Evolutionary conservation across 202 grass and related monocot genomes (phyloP), one percentile per base, ranked within the genome.

Genomic region (Elaeis oleifera): DNA sequence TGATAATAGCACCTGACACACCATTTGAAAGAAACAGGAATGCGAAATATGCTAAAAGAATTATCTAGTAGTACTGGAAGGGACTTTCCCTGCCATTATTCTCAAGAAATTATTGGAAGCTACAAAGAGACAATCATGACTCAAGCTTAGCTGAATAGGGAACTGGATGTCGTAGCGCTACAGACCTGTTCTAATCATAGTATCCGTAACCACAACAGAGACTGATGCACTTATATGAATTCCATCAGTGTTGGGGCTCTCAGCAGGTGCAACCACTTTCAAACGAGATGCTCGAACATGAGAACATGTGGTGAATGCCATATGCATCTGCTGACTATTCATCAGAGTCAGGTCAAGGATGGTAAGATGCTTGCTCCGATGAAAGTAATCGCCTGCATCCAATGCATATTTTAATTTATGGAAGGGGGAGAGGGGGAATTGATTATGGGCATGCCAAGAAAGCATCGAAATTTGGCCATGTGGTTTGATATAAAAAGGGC

Each of bases 191-290:
- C 74, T 77, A 57, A 95, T 84, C 0, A 63, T 50, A 18, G 72
- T 67, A 21, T 87, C 36, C 74, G 73, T 75, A 53, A 90, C 24
- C 48, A 83, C 62, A 9, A 90, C 75, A 27, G 88, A 79, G 18
- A 5, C 8, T 8, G 90, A 95, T 50, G 58, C 76, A 6, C 77
- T 71, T 50, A 95, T 68, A 51, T 84, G 80, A 26, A 95, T 69
- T 55, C 90, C 90, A 63, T 65, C 76, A 69, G 90, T 95, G 71
- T 84, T 74, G 57, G 81, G 28, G 61, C 90, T 95, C 39, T 84
- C 4, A 68, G 58, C 80, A 71, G 90, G 90, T 68, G 90, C 71
- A 39, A 65, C 81, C 25, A 95, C 73, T 25, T 71, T 69, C 22
- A 95, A 70, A 69, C 69, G 77, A 16, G 58, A 81, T 11, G 76